Base-by-base conservation (phyloP, 2,329 filamentous ascomycete species). In the Aureobasidium sp. region DNA sequence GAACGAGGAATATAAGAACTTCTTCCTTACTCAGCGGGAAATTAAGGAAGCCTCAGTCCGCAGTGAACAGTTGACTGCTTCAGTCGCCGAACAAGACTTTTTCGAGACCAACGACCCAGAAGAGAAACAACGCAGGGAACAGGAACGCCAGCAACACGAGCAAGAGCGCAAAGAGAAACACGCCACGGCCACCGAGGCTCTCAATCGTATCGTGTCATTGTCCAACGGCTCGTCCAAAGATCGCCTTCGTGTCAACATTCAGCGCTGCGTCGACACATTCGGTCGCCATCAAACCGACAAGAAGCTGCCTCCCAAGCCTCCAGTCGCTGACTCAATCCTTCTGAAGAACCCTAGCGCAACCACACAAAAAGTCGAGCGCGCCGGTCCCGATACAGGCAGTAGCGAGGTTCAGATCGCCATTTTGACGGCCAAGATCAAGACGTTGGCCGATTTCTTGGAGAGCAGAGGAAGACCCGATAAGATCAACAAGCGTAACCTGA, bases 331-430 rank as follows among this genome's bases (percentile, higher is more conserved):
- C 78, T 17, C 69, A 73, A 41, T 60, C 77, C 79, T 42, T 69
- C 79, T 71, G 52, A 71, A 71, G 65, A 71, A 76, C 71, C 73
- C 68, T 74, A 50, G 44, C 36, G 57, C 57, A 36, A 51, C 42
- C 20, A 69, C 77, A 77, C 67, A 76, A 29, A 83, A 83, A 67
- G 69, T 64, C 48, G 82, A 83, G 53, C 87, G 95, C 36, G 85
- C 87, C n/a, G 94, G 94, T 0, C 89, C 88, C 5, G 94, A 99
- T 73, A 99, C 93, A 0, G 94, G 94, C 39, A 96, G 90, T 69
- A 90, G 90, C 7, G 94, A 99, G 77, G 95, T 99, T n/a, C 94
- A 99, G 79, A 91, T 95, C 67, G 92, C 91, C 50, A 95, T 99
- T 68, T 76, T 99, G 73, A 99, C 94, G 3, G 84, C 91, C 62